These are phyloP conservation scores for Raddia distichophylla DNA, from an alignment of 176 grass and related monocot genomes.

Conservation along the genomic window DNA sequence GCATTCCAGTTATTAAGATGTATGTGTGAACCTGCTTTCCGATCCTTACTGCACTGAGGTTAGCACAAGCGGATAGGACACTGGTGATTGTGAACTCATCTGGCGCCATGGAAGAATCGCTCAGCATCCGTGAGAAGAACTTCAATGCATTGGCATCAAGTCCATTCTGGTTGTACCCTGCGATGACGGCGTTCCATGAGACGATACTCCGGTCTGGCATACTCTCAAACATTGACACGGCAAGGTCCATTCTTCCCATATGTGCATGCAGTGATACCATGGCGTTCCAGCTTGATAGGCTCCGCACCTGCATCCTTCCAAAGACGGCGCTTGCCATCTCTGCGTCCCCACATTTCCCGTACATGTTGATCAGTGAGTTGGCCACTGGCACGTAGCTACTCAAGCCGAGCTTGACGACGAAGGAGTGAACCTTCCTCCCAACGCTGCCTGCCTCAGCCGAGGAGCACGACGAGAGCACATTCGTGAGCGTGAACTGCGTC, in stretches of 20 bases:
- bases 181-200: conserved; percentile 86
- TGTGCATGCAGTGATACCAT: conserved; percentile 58
- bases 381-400: conserved; percentile 57
- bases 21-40: conserved; percentile 67
- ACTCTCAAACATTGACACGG: conserved; percentile 51
- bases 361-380: conserved; percentile 79
- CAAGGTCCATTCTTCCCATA: conserved; percentile 74
- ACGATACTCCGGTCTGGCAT: conserved; percentile 64
- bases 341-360: conserved; percentile 65
- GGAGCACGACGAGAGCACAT: conserved; percentile 73
- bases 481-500: conserved; percentile 76
- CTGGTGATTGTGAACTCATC: conserved; percentile 67
- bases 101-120: conserved; percentile 39
- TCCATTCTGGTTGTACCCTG: conserved; percentile 79
- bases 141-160: conserved; percentile 59
- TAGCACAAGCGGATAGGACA: conserved; percentile 56
- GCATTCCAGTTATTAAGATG: conserved; percentile 49
- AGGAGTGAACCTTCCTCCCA: conserved; percentile 64
- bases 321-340: conserved; percentile 59
- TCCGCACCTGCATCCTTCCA: conserved; percentile 58
- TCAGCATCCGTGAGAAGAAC: conserved; percentile 67
- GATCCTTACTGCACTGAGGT: conserved; percentile 48
- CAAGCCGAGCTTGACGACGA: conserved; percentile 65
- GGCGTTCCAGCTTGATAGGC: conserved; percentile 68
- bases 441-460: background rate